Evolutionary conservation across 257 asterid genomes (phyloP), one percentile per base, ranked within the genome.

Genomic region (Nicotiana obtusifolia): DNA sequence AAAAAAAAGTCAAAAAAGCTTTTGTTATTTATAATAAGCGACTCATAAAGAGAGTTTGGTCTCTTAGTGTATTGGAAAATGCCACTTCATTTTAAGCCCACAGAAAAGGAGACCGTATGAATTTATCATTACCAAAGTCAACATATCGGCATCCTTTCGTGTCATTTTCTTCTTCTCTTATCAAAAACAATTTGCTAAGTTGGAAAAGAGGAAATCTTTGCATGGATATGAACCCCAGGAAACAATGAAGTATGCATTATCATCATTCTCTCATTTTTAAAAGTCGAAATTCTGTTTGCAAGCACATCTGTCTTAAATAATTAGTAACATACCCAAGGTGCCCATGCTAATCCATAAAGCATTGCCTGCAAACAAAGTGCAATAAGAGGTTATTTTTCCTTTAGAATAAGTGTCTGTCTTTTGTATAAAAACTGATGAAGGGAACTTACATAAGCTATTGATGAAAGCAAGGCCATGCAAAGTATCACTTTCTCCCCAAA

Each of bases 311-410:
- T 1, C 5, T 44, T 0, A 24, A 73, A 14, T 15, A 73, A 49
- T 47, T 7, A 49, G 79, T n/a, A 56, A 56, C 87, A 17, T 88
- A 95, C 99, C 99, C 98, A 95, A 24, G 99, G 86, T 61, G 99
- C 97, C 99, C 98, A 95, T 30, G 99, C 99, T 89, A 92, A 88
- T 76, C 99, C 99, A 79, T 91, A 92, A n/a, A 93, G 88, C 84
- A 93, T 80, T 83, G 97, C 99, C 99, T 95, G 92, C 80, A 64
- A 44, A 44, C 20, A 64, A 80, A 64, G 47, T 10, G 30, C n/a
- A 28, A 20, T 30, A 35, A 4, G 10, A 22, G 22, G 62, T 64
- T 49, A 49, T 13, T 30, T 10, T 44, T 20, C 73, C 73, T 11
- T 60, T 1, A 3, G 20, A 47, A 47, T 73, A 47, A 17, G 59